phyloP scores from a whole-genome alignment of 2,329 filamentous ascomycete genomes.

The Penicillium olsonii region DNA sequence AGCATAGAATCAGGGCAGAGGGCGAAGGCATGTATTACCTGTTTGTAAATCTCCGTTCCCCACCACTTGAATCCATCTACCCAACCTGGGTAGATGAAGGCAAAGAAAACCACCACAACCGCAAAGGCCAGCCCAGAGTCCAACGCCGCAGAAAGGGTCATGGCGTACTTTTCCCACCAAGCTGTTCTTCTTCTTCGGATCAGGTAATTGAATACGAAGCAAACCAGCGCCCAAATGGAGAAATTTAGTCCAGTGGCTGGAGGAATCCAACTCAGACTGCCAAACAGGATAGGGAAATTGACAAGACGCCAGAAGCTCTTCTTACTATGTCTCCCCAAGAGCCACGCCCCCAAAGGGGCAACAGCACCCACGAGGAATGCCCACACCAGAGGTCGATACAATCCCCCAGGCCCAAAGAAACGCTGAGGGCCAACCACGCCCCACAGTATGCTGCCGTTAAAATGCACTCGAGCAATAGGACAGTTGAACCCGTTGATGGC shows the following conservation, averaged over 20 bases:
- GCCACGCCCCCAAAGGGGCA: conserved; percentile 73
- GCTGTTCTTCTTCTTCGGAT: conserved; percentile 68
- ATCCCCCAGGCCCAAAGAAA: conserved; percentile 75
- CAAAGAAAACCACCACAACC: conserved; percentile 82
- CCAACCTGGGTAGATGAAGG: conserved; percentile 77
- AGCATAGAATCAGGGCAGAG: not conserved
- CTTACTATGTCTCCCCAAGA: conserved; percentile 60
- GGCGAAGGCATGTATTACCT: conserved; percentile 39
- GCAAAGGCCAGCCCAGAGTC: conserved; percentile 82
- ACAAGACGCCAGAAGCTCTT: conserved; percentile 71
- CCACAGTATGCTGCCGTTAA: conserved; percentile 88
- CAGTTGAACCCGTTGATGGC: conserved; percentile 89
- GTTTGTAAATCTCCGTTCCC: conserved; percentile 83
- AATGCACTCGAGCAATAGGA: conserved; percentile 82
- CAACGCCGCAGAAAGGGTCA: conserved; percentile 80
- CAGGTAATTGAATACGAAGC: conserved; percentile 78
- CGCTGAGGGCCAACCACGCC: conserved; percentile 80
- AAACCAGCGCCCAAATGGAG: conserved; percentile 81
- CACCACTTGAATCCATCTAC: conserved; percentile 78
- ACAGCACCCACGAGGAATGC: conserved; percentile 77
- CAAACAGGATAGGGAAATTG: conserved; percentile 81
- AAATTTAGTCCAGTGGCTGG: conserved; percentile 85
- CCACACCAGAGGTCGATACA: conserved; percentile 77
- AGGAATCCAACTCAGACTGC: conserved; percentile 81
- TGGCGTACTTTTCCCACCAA: conserved; percentile 92